Evolutionary conservation across 2,329 filamentous ascomycete genomes (phyloP), one percentile per base, ranked within the genome.

Genomic region (Talaromyces verruculosus): DNA sequence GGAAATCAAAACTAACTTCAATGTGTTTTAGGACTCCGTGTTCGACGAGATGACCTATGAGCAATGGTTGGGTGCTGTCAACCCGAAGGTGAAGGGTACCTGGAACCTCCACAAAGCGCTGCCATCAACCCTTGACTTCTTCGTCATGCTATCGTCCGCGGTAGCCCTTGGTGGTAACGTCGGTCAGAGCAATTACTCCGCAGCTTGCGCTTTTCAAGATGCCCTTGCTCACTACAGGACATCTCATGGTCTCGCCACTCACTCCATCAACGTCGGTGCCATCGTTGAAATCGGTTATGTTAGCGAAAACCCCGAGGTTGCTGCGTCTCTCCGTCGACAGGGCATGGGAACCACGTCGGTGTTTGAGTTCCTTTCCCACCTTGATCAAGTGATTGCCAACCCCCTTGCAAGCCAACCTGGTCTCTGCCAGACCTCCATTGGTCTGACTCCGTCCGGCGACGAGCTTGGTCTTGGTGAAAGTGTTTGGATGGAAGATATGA

Each of bases 201-300:
- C 55, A 28, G 58, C 41, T 13, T 37, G 75, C 58, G 73, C 75
- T 0, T 82, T 75, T 68, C 74, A 79, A 63, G 77, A 79, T 60
- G 72, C 75, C 0, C 63, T 80, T 3, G 76, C 75, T 5, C 69
- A 67, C 2, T 70, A 74, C 37, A 75, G 77, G 7, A 49, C 43
- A 2, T 22, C 62, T 4, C 67, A 63, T 4, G 74, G 74, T 28
- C 67, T 71, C 3, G 68, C 66, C 2, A 71, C 68, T 22, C 59
- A 67, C 25, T 66, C 70, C 6, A 58, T 76, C 19, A 72, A 75
- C 49, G 67, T 79, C 0, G 76, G 76, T 13, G 69, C 69, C 41
- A 72, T 79, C 28, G 69, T 71, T 0, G 71, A 68, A 19, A 71
- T 77, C 1, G 77, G 77, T 1, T 75, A 71, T 69, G 70, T 75